phyloP scores from a whole-genome alignment of 2,329 filamentous ascomycete species.

The Pseudogymnoascus verrucosus region DNA sequence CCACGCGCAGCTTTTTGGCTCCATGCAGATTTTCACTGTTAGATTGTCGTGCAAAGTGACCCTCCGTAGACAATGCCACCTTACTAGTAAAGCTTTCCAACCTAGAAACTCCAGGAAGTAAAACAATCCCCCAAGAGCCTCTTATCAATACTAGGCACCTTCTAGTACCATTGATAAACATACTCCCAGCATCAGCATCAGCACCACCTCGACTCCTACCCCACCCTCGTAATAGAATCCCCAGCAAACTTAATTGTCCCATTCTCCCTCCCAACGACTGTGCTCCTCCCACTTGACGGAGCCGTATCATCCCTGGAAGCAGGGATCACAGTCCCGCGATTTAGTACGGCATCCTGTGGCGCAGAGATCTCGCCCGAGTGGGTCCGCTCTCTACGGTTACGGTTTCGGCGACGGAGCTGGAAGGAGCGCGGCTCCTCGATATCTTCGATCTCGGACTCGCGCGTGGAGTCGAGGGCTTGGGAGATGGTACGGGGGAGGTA shows the following conservation, averaged over 20 bases:
- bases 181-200: too few relatives aligned
- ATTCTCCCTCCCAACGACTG: background rate
- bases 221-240: background rate
- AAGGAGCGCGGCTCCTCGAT: slow-evolving; percentile 4
- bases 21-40: background rate
- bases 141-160: background rate
- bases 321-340: slow-evolving; percentile 1
- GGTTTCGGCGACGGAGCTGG: background rate
- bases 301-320: background rate
- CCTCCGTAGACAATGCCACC: background rate
- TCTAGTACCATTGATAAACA: background rate
- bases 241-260: background rate
- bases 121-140: background rate
- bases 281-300: background rate
- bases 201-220: background rate
- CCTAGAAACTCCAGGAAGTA: background rate
- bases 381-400: background rate
- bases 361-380: background rate
- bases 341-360: background rate
- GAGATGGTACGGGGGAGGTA: slow-evolving; percentile 59
- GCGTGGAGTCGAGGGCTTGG: slow-evolving; percentile 37
- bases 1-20: background rate
- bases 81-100: background rate
- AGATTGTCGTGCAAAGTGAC: background rate
- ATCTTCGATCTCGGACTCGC: slow-evolving; percentile 18